Evolutionary conservation across 1,139 yeast species (phyloP), one percentile per base, ranked within the genome.

Genomic region (Debaryomyces robertsiae): DNA sequence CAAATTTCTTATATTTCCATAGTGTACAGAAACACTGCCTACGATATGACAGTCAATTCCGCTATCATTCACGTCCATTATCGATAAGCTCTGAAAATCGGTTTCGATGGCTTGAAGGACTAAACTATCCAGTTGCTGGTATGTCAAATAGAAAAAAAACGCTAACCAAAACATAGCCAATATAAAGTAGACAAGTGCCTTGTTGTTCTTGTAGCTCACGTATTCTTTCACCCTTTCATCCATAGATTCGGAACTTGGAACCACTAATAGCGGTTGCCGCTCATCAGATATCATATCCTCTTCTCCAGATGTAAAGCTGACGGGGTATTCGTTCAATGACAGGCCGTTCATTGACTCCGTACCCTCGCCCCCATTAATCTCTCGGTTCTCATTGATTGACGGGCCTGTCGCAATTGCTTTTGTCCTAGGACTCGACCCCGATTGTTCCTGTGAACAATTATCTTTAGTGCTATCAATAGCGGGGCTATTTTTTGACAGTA

Each of bases 1-100:
- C 6, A 41, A 24, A 32, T 57, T 60, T 27, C 42, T 16, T 22
- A 65, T 50, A 3, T 49, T 41, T 35, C 55, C 53, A 44, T 66
- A 67, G 45, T 65, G 48, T n/a, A 64, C 46, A 6, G 48, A 43
- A 2, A 65, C 41, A 1, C 55, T 37, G 0, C 65, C 70, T 2
- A 45, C 40, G 5, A 65, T 54, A 38, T 57, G 64, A 17, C 57
- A 44, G 39, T 54, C 50, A 25, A 59, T 32, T 9, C 72, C 63
- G 17, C 45, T 45, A n/a, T 57, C 54, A 25, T 57, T 53, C 27
- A 66, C 43, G 15, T 53, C 47, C 9, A 54, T 42, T 1, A 63
- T 42, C 1, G 59, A 44, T 3, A 61, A 40, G 30, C 47, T 46
- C 16, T 56, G 48, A 2, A 60, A 36, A 23, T 56, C 47, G 19